Evolutionary conservation across 192 early-diverging fungal species (phyloP), one percentile per base, ranked within the genome.

Genomic region (Entomortierella lignicola): DNA sequence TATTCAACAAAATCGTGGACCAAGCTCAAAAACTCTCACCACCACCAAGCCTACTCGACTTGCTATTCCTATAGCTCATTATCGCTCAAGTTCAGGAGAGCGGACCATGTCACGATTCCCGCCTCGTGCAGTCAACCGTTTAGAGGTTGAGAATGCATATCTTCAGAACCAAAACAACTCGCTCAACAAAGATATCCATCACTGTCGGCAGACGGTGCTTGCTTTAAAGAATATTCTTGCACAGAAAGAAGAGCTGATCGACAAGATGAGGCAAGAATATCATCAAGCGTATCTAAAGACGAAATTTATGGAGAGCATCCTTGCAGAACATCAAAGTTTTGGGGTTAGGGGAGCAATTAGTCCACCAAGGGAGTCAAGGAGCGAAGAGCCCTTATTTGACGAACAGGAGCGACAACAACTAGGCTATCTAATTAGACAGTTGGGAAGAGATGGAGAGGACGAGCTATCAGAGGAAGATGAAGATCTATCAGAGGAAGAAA

Each of bases 141-240:
- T 80, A 4, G 69, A 71, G 32, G 59, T 80, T 8, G 77, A 80
- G 32, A 80, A 80, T 47, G 62, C 77, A 1, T 80, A 44, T 20
- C 55, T 80, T 1, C 6, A 29, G 17, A 70, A 53, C 30, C 77
- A 80, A 56, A 80, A 80, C 39, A 55, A 32, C 15, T 55, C 55
- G 0, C 48, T 80, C 23, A 68, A 56, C 47, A 68, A 41, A 42
- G 77, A 80, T 6, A 51, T 80, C n/a, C 63, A 66, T 0, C 52
- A 74, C 17, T 66, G 72, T 37, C 72, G 72, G n/a, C 41, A 74
- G 21, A 74, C 72, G 0, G 58, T 74, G 27, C 52, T 55, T 7
- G 72, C 72, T 6, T 31, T 74, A 12, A 66, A 61, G 13, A 23
- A 55, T 26, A 74, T 74, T 23, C 20, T 74, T 8, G 37, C 56